A percentile compares a stretch with the other conserved stretches of the same genome.
These are phyloP conservation scores for Leishmania major DNA, from an alignment of 208 protist genomes.

Conservation along the genomic window DNA sequence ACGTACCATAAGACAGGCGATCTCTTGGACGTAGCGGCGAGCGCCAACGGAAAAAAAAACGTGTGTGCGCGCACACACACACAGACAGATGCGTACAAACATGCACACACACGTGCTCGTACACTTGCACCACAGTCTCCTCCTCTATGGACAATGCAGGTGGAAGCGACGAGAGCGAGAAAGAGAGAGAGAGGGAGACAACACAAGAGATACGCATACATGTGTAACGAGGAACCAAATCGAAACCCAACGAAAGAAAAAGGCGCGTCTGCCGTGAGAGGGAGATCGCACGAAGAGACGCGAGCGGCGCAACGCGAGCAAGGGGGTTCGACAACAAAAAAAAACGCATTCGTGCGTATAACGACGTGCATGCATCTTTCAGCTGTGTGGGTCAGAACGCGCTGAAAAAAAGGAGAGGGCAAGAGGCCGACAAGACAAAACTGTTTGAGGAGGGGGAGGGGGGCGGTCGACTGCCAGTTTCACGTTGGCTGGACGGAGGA, in stretches of 20 bases:
- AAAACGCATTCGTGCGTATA: not conserved
- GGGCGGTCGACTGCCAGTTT: not conserved
- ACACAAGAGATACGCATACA: not conserved
- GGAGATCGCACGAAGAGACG: not conserved
- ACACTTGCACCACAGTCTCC: not conserved
- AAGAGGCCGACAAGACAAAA: not conserved
- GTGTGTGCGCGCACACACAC: not conserved
- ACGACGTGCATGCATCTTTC: not conserved
- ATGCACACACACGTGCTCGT: not conserved
- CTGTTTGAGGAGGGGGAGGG: not conserved
- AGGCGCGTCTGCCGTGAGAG: not conserved
- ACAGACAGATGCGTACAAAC: not conserved
- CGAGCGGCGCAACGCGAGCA: not conserved
- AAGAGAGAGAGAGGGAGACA: no score
- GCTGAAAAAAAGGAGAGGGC: not conserved
- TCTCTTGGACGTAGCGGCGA: not conserved
- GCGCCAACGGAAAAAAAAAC: not conserved
- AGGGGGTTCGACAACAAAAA: not conserved
- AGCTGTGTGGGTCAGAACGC: not conserved
- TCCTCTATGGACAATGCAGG: not conserved
- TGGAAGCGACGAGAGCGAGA: not conserved
- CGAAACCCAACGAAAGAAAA: not conserved
- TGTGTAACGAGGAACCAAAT: not conserved
- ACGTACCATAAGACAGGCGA: not conserved
- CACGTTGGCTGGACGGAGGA: not conserved